Evolutionary conservation across 192 early-diverging fungal species (phyloP).

Genomic region (Coemansia sp.): DNA sequence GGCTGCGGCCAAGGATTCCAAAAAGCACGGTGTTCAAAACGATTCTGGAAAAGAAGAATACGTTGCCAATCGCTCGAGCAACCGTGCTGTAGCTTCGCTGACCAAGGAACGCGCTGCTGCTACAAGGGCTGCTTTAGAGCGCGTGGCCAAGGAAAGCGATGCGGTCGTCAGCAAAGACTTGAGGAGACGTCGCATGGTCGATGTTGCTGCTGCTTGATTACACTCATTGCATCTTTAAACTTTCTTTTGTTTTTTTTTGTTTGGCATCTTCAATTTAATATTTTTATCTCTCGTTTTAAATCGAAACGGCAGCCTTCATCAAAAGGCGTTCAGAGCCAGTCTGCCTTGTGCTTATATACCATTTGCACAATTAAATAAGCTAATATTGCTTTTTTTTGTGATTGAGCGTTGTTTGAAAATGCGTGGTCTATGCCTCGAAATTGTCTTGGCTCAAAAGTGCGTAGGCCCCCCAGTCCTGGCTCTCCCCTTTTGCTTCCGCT

Average conservation of each 20-base stretch:
- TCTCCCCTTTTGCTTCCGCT: too few relatives aligned
- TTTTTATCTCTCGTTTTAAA: too few relatives aligned
- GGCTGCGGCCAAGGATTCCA: not conserved
- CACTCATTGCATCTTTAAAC: not conserved
- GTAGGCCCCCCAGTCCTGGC: too few relatives aligned
- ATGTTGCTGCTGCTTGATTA: slow-evolving; percentile 27
- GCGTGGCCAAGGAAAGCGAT: slow-evolving; percentile 4
- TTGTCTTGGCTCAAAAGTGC: too few relatives aligned
- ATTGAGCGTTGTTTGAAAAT: too few relatives aligned
- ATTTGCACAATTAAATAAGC: too few relatives aligned
- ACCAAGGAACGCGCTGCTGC: slow-evolving; percentile 8
- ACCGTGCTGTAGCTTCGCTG: not conserved
- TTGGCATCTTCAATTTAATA: not conserved
- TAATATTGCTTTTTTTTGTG: too few relatives aligned
- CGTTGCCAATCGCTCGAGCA: not conserved
- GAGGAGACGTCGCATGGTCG: slow-evolving; percentile 42
- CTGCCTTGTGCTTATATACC: too few relatives aligned
- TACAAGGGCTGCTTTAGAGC: not conserved
- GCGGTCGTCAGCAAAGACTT: slow-evolving; percentile 1
- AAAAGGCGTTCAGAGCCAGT: too few relatives aligned
- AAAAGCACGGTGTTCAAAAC: not conserved
- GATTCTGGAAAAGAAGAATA: slow-evolving; percentile 5
- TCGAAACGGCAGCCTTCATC: too few relatives aligned
- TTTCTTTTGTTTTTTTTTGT: not conserved
- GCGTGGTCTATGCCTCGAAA: too few relatives aligned